Evolutionary conservation across 163 green algal species (phyloP).

Genomic region (Trebouxia gelatinosa): DNA sequence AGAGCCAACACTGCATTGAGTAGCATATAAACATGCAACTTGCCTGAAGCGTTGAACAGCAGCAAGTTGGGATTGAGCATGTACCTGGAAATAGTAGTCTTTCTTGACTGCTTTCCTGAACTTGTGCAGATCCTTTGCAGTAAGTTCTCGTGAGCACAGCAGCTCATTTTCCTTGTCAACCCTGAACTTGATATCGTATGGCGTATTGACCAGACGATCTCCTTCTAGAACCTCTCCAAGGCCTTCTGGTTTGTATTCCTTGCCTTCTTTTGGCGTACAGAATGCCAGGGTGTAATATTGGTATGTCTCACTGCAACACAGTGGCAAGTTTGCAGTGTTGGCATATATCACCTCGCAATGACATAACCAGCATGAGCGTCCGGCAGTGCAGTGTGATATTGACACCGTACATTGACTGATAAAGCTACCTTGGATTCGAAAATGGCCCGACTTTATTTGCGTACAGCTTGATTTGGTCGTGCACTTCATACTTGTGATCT

Average conservation of each 20-base stretch:
- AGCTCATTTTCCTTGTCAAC: conserved; percentile 78
- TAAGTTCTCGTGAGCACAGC: conserved; percentile 81
- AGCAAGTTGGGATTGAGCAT: too few species aligned
- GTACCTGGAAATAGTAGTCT: conserved; percentile 98
- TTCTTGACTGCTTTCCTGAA: conserved; percentile 84
- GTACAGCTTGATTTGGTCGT: conserved; percentile 41
- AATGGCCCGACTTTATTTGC: conserved; percentile 54
- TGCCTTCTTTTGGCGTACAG: conserved; percentile 77
- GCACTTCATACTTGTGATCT: conserved; percentile 34
- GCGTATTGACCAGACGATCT: conserved; percentile 79
- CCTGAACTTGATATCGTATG: conserved; percentile 87
- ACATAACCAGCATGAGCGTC: not conserved
- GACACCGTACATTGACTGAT: not conserved
- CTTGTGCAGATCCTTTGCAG: conserved; percentile 70
- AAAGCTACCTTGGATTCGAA: conserved; percentile 33
- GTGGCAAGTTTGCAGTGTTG: not conserved
- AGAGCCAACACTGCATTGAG: too few species aligned
- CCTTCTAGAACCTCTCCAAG: conserved; percentile 74
- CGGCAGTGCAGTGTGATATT: not conserved
- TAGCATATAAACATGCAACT: too few species aligned
- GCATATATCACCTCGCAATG: not conserved
- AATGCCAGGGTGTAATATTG: conserved; percentile 97
- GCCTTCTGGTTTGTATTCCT: conserved; percentile 82
- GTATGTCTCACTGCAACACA: conserved; percentile 86
- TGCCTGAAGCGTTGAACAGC: too few species aligned